These are phyloP conservation scores for Leccinum uliginosum DNA, from an alignment of 768 basidiomycete species.

Conservation along the genomic window DNA sequence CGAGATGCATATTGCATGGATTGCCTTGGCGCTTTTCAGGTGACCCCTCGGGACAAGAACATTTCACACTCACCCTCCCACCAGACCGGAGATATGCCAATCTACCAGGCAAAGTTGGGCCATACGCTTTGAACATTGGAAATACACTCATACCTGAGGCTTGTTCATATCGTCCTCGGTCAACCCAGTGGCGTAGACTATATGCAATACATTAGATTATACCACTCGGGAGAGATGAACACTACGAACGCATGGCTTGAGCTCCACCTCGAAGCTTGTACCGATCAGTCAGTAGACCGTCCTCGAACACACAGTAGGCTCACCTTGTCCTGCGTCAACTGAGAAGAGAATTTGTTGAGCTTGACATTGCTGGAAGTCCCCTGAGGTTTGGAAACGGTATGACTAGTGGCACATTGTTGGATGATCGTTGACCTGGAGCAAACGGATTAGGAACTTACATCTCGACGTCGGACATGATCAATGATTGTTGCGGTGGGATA, in stretches of 20 bases:
- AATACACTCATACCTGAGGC: slow-evolving; percentile 54
- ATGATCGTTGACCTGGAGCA: not conserved
- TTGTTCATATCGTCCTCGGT: slow-evolving; percentile 79
- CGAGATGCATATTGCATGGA: slow-evolving; percentile 82
- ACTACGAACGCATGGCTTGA: slow-evolving; percentile 75
- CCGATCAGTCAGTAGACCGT: not conserved
- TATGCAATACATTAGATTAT: not conserved
- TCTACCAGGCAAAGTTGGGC: slow-evolving; percentile 37
- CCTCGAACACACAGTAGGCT: slow-evolving; percentile 4
- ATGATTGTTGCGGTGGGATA: slow-evolving; percentile 30
- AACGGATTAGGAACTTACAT: slow-evolving; percentile 41
- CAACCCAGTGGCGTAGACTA: slow-evolving; percentile 74
- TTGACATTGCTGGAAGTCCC: slow-evolving; percentile 35
- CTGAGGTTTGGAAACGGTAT: slow-evolving; percentile 17
- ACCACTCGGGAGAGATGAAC: not conserved
- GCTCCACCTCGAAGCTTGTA: slow-evolving; percentile 62
- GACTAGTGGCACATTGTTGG: slow-evolving; percentile 5
- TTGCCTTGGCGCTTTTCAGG: slow-evolving; percentile 48
- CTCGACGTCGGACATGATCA: slow-evolving; percentile 55
- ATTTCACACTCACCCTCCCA: slow-evolving; percentile 65
- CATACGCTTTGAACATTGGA: not conserved
- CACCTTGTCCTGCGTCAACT: slow-evolving; percentile 77
- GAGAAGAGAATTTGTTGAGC: slow-evolving; percentile 72
- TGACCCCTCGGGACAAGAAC: not conserved
- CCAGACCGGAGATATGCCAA: slow-evolving; percentile 87